Conservation (phyloP, 1,139 yeast genomes). For the Magnusiomyces fungicola region DNA sequence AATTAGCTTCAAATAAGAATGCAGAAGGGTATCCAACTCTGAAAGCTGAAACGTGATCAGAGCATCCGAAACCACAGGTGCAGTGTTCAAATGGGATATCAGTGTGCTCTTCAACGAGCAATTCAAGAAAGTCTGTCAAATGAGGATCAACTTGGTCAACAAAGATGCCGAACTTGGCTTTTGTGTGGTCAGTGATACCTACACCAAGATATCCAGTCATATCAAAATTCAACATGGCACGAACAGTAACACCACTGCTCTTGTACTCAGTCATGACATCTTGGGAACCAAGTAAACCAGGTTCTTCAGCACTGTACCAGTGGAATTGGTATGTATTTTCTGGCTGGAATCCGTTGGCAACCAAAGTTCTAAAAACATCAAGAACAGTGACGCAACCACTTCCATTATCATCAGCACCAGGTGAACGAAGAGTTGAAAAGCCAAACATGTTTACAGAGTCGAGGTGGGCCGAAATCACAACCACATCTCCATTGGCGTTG, state of each 20-base stretch:
- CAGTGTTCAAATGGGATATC: conserved; percentile 64
- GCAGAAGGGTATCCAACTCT: conserved; percentile 79
- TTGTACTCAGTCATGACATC: conserved; percentile 62
- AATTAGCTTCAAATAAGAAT: conserved; percentile 70
- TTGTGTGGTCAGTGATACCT: conserved; percentile 48
- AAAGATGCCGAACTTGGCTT: conserved; percentile 62
- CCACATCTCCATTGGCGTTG: conserved; percentile 29
- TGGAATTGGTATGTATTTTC: conserved; percentile 82
- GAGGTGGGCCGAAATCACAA: conserved; percentile 84
- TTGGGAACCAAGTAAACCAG: conserved; percentile 80
- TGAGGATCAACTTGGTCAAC: conserved; percentile 42
- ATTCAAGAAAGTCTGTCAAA: conserved; percentile 11
- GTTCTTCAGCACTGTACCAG: conserved; percentile 93
- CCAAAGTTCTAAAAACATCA: conserved; percentile 61
- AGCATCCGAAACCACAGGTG: conserved; percentile 84
- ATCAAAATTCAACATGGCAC: conserved; percentile 88
- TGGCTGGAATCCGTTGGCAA: conserved; percentile 45
- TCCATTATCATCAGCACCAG: conserved; percentile 96
- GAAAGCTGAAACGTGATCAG: conserved; percentile 84
- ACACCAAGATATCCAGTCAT: conserved; percentile 82
- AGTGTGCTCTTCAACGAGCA: conserved; percentile 9
- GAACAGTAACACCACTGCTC: conserved; percentile 41
- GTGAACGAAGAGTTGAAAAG: conserved; percentile 67
- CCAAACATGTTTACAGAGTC: conserved; percentile 73
- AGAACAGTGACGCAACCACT: conserved; percentile 76